These are phyloP conservation scores for Phytophthora pluvialis DNA, from an alignment of 352 stramenopile genomes.

Conservation along the genomic window DNA sequence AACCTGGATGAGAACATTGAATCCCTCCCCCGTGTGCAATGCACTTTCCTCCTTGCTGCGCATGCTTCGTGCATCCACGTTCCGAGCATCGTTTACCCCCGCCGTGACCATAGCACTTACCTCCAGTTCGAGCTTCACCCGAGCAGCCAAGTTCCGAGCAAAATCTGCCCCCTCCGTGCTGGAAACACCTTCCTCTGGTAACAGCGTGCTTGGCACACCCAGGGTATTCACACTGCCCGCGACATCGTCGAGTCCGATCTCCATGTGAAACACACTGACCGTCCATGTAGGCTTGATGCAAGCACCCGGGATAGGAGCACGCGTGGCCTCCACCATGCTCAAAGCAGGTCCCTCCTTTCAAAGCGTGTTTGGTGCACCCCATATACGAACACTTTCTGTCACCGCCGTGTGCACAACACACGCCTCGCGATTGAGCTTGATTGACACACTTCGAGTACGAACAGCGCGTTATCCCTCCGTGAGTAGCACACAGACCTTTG, in stretches of 20 bases:
- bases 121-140: conserved; percentile 1
- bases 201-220: not conserved
- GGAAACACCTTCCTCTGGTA: not conserved
- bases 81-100: not conserved
- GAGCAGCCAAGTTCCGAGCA: not conserved
- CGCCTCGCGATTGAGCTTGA: not conserved
- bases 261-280: not conserved
- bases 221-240: not conserved
- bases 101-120: conserved; percentile 9
- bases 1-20: not conserved
- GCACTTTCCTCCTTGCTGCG: conserved; percentile 1
- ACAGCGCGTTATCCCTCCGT: not conserved
- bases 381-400: conserved; percentile 1
- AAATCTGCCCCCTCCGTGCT: not conserved
- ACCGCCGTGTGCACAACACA: not conserved
- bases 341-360: conserved; percentile 5
- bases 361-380: conserved; percentile 5
- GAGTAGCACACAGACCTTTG: not conserved
- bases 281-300: conserved; percentile 3
- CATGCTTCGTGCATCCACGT: not conserved
- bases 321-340: not conserved
- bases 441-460: not conserved
- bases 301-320: not conserved
- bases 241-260: not conserved
- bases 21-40: conserved; percentile 1